phyloP scores from a whole-genome alignment of 139 green algal genomes.

The Pseudopediastrum boryanum region DNA sequence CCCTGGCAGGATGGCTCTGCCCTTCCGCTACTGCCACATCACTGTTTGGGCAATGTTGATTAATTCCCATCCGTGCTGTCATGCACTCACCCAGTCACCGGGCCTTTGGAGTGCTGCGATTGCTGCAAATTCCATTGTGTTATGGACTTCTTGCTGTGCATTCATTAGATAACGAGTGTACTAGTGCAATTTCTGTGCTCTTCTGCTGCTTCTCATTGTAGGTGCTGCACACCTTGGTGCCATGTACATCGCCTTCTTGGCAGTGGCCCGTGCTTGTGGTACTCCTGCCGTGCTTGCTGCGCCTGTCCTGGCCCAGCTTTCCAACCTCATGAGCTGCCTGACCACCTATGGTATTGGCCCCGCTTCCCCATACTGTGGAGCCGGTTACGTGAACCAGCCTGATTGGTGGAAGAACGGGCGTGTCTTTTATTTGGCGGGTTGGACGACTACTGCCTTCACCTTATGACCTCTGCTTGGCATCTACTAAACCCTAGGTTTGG shows the following conservation, averaged over 20 bases:
- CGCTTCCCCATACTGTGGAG: slow-evolving; percentile 94
- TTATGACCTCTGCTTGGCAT: slow-evolving; percentile 96
- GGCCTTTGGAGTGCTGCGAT: no score
- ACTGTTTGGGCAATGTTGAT: no score
- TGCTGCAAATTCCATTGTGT: no score
- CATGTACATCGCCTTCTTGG: slow-evolving; percentile 99
- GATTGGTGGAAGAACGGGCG: slow-evolving; percentile 70
- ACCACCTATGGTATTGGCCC: slow-evolving; percentile 99
- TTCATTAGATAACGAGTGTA: background rate
- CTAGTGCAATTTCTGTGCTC: background rate
- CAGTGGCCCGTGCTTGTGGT: slow-evolving; percentile 91
- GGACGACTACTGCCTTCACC: slow-evolving; percentile 82
- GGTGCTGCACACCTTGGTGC: slow-evolving; percentile 98
- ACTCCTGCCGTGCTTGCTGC: slow-evolving; percentile 74
- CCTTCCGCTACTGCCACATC: no score
- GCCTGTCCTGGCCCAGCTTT: slow-evolving; percentile 83
- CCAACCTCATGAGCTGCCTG: slow-evolving; percentile 99
- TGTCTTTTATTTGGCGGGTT: slow-evolving; percentile 94
- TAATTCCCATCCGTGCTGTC: no score
- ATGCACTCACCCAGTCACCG: no score
- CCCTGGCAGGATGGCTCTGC: no score
- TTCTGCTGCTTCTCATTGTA: background rate
- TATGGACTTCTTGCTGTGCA: no score
- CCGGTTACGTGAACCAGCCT: slow-evolving; percentile 77
- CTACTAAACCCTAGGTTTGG: slow-evolving; percentile 5